Evolutionary conservation across 2,329 filamentous ascomycete species (phyloP), one percentile per base, ranked within the genome.

Genomic region (Colletotrichum abscissum): DNA sequence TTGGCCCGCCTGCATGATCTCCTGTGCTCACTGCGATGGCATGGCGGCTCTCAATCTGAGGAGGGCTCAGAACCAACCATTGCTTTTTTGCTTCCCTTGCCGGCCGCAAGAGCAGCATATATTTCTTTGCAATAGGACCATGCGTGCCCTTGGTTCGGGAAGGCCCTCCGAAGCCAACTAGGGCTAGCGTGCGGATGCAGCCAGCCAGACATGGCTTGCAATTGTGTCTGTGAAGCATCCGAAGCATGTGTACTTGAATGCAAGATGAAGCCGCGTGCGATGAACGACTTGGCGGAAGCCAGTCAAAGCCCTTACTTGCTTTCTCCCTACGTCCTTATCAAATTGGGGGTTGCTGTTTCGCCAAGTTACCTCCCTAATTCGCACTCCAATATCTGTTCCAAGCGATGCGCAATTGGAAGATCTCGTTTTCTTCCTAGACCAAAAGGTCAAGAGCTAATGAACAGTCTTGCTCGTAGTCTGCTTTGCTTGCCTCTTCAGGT

Each of bases 211-310:
- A 52, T 28, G 35, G 12, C 22, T 54, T 12, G 28, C n/a, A 65
- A 69, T 49, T 19, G 19, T 70, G 49, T 60, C 33, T 38, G 16
- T 72, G 65, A 72, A 63, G 65, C 69, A 59, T 46, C 16, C 42
- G 46, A 46, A 35, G 67, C 55, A 49, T 49, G 42, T 49, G 19
- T 49, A n/a, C 19, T 9, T 49, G 70, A 16, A 42, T 67, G 55
- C 55, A 33, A 69, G 63, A 60, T 28, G 55, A 64, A 59, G 30
- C 70, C 67, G 56, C 33, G 16, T 42, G 3, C 16, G 16, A 4
- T 7, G 5, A n/a, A 22, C 19, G 22, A 28, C 7, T 7, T 52
- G 33, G 16, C 33, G 3, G 42, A 60, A 35, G 14, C 57, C 22
- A 60, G 57, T 42, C 14, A 38, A 42, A 9, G 2, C 57, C 19